Evolutionary conservation across 148 eudicot genomes (phyloP).

Genomic region (Rhododendron henanense): DNA sequence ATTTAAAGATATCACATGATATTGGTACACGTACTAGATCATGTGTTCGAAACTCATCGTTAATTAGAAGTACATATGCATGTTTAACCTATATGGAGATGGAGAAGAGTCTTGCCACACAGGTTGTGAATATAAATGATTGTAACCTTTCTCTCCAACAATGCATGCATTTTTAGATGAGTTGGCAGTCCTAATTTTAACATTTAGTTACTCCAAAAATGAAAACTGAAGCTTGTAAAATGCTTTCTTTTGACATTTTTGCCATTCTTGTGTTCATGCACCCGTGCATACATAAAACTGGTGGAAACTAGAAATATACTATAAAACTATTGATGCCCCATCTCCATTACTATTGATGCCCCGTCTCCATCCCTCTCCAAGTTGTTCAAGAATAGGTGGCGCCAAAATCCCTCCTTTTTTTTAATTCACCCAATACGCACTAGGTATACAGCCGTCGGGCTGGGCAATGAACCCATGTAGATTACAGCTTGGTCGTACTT

Average conservation of each 20-base stretch:
- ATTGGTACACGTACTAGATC: background rate
- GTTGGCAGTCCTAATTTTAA: background rate
- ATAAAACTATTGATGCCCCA: background rate
- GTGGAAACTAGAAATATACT: background rate
- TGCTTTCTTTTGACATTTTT: background rate
- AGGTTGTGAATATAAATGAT: background rate
- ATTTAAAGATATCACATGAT: background rate
- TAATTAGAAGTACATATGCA: background rate
- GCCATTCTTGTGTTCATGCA: background rate
- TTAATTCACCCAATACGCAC: background rate
- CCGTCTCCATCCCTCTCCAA: background rate
- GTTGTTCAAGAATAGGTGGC: background rate
- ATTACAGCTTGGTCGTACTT: conserved; percentile 9
- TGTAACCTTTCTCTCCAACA: background rate
- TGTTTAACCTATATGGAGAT: background rate
- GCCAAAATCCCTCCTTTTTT: background rate
- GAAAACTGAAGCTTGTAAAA: background rate
- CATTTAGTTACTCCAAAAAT: background rate
- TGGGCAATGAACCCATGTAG: background rate
- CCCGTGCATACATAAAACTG: background rate
- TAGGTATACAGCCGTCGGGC: background rate
- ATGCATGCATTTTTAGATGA: background rate
- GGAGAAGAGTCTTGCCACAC: background rate
- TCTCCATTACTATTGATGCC: background rate
- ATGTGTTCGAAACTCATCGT: background rate